Base-by-base conservation (phyloP, 108 stramenopile genomes). In the Fragilariopsis cylindrus region DNA sequence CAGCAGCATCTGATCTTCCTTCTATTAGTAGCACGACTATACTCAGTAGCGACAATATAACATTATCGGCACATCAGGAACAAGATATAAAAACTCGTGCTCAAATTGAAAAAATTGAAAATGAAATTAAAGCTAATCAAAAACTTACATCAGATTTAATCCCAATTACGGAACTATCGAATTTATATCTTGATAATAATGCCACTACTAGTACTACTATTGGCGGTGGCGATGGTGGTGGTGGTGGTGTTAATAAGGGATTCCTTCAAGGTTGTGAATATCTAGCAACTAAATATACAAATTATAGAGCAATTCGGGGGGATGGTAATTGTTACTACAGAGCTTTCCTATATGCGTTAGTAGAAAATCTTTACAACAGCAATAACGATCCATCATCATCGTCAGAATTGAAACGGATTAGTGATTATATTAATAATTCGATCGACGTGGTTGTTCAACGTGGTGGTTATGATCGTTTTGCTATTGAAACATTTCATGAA, bases 311-410 rank as follows among this genome's bases (percentile, higher is more conserved):
- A 19, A 83, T 96, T 16, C 90, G 96, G 4, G 96, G 96, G 15
- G 98, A 98, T 81, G 96, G 96, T 7, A 97, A 97, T 77, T 98
- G 98, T 69, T 98, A 93, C 74, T 98, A 97, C 76, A 90, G 98
- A 4, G 89, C 92, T 21, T 92, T 98, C 65, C 73, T 96, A 4
- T 98, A 93, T 72, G 75, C 75, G 47, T 82, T 96, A 8, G 88
- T 90, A 44, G 96, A 97, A 65, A 45, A 52, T 43, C 70, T 97
- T 45, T 64, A 89, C 65, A 49, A 5, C 39, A 43, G 43, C 8
- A 64, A 73, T 18, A 65, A 13, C n/a, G 30, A 48, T 30, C 30
- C 30, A 30, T 30, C 30, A 30, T 30, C 30, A 30, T 12, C 16
- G 3, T 41, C 30, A 4, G 72, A 74, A 63, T 18, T 73, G 41